These are phyloP conservation scores for Ogataea naganishii DNA, from an alignment of 805 yeast genomes.

Conservation along the genomic window DNA sequence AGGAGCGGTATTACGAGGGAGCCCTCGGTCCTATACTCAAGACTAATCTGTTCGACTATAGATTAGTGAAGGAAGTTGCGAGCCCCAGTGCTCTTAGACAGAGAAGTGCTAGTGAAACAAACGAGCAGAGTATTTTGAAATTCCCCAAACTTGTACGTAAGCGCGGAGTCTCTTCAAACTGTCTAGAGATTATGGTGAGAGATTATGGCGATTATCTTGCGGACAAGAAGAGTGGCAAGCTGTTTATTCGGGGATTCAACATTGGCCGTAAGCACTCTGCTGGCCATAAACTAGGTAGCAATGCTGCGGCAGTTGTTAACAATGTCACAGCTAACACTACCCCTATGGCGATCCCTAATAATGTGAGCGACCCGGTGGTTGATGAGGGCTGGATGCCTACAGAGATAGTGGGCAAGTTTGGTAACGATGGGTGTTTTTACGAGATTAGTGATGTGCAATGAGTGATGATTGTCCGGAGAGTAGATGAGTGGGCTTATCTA, in stretches of 20 bases:
- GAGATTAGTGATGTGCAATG: too few relatives aligned
- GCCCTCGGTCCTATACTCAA: conserved; percentile 50
- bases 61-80: conserved; percentile 31
- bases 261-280: conserved; percentile 36
- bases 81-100: too few relatives aligned
- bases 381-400: conserved; percentile 42
- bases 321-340: conserved; percentile 21
- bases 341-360: too few relatives aligned
- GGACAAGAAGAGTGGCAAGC: conserved; percentile 36
- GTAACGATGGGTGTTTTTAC: conserved; percentile 67
- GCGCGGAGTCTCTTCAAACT: conserved; percentile 51
- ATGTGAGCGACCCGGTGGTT: too few relatives aligned
- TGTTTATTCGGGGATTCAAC: conserved; percentile 56
- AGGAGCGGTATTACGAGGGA: conserved; percentile 37
- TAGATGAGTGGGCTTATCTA: too few relatives aligned
- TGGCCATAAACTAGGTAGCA: not conserved
- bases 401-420: conserved; percentile 50
- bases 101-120: too few relatives aligned
- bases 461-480: too few relatives aligned
- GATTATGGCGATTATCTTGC: conserved; percentile 23
- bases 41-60: conserved; percentile 55
- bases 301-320: conserved; percentile 26
- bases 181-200: conserved; percentile 50
- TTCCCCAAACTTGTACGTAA: conserved; percentile 19
- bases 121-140: too few relatives aligned